Evolutionary conservation across 2,329 filamentous ascomycete genomes (phyloP).

Genomic region (Fusarium udum): DNA sequence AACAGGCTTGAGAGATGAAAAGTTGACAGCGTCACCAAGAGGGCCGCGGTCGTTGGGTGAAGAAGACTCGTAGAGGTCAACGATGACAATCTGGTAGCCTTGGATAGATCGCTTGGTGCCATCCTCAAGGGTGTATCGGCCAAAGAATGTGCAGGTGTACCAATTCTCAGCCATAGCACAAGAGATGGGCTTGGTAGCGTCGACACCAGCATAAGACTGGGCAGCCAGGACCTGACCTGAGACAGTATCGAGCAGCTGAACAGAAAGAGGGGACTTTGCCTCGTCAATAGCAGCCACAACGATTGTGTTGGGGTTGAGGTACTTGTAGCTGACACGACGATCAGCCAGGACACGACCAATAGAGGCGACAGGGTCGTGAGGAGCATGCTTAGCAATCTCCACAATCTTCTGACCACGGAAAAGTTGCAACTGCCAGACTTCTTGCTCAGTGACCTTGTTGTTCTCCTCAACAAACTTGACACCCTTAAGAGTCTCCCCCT

Average conservation of each 20-base stretch:
- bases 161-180: slow-evolving; percentile 92
- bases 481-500: slow-evolving; percentile 62
- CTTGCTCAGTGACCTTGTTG: slow-evolving; percentile 54
- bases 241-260: slow-evolving; percentile 86
- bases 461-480: slow-evolving; percentile 60
- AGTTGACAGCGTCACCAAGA: slow-evolving; percentile 74
- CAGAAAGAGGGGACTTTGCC: slow-evolving; percentile 66
- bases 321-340: slow-evolving; percentile 95
- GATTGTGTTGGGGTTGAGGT: slow-evolving; percentile 86
- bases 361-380: slow-evolving; percentile 89
- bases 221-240: slow-evolving; percentile 84
- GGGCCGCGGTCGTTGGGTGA: slow-evolving; percentile 85
- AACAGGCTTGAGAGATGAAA: slow-evolving; percentile 78
- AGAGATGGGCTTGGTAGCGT: slow-evolving; percentile 76
- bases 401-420: slow-evolving; percentile 73
- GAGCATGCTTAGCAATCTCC: slow-evolving; percentile 72
- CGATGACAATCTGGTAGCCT: slow-evolving; percentile 85
- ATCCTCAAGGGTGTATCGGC: slow-evolving; percentile 66
- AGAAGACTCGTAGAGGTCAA: slow-evolving; percentile 90
- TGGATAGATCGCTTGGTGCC: slow-evolving; percentile 68
- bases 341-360: slow-evolving; percentile 95
- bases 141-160: slow-evolving; percentile 86
- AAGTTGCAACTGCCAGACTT: slow-evolving; percentile 79
- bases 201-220: slow-evolving; percentile 75
- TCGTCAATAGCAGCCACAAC: slow-evolving; percentile 77